phyloP scores from a whole-genome alignment of 495 filamentous ascomycete genomes.

The Amniculicola lignicola region DNA sequence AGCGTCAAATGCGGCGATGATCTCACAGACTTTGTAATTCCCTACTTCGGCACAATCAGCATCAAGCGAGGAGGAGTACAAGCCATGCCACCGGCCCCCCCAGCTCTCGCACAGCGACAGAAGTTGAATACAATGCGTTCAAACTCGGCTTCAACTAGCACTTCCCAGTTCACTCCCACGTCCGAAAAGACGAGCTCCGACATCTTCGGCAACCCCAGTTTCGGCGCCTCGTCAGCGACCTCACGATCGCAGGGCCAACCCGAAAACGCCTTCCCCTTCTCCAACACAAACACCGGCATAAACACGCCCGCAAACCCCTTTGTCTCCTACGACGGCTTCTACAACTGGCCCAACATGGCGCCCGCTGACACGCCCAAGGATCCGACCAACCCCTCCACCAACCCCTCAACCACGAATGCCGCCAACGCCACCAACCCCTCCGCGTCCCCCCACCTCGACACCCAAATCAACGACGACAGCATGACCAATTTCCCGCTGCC shows the following conservation, averaged over 20 bases:
- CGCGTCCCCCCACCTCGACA: no score
- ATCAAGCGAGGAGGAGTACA: conserved; percentile 29
- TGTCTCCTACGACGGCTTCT: conserved; percentile 37
- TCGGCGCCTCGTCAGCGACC: background rate
- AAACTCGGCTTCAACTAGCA: background rate
- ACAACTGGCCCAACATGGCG: conserved; percentile 22
- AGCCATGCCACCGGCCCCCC: background rate
- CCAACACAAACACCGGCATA: conserved; percentile 17
- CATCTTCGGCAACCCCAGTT: conserved; percentile 9
- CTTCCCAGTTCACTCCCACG: conserved; percentile 16
- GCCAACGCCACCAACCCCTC: no score
- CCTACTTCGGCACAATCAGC: conserved; percentile 36
- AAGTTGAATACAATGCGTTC: background rate
- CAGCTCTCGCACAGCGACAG: background rate
- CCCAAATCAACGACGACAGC: conserved; percentile 28
- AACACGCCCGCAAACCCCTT: no score
- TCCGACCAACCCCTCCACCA: no score
- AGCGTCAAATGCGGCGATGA: background rate
- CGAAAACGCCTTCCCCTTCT: no score
- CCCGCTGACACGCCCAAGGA: background rate
- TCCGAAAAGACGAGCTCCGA: conserved; percentile 9
- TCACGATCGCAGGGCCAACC: no score
- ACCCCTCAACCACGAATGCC: no score
- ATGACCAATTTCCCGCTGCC: conserved; percentile 29
- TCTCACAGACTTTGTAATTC: conserved; percentile 29